A percentile compares a stretch with the other conserved stretches of the same genome.
These are phyloP conservation scores for Striga hermonthica DNA, from an alignment of 305 asterid species.

Conservation along the genomic window DNA sequence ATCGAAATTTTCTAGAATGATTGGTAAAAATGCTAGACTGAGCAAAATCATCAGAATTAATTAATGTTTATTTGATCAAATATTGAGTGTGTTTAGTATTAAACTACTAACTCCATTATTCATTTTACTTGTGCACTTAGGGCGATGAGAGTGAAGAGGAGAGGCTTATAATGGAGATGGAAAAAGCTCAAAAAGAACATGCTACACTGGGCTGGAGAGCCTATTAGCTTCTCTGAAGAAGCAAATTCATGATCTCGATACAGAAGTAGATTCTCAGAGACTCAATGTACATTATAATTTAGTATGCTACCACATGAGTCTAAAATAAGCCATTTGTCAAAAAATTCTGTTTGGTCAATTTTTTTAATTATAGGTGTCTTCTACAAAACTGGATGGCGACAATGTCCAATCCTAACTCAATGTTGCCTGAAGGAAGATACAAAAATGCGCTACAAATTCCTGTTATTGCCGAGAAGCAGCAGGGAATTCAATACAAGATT, in stretches of 20 bases:
- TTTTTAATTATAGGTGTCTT: constrained; percentile 53
- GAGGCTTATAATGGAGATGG: too few species aligned
- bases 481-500: constrained; percentile 61
- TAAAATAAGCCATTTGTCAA: constrained; percentile 18
- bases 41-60: too few species aligned
- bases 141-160: too few species aligned
- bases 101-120: too few species aligned
- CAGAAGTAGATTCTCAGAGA: constrained; percentile 59
- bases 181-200: too few species aligned
- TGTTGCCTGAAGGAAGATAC: constrained; percentile 67
- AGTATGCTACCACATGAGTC: constrained; percentile 20
- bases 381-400: constrained; percentile 44
- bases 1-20: constrained; percentile 21
- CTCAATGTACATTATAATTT: constrained; percentile 48
- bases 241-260: constrained; percentile 47
- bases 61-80: too few species aligned
- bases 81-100: too few species aligned
- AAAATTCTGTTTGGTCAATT: constrained; percentile 21
- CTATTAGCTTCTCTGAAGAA: not conserved
- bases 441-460: constrained; percentile 81
- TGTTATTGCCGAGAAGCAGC: constrained; percentile 74
- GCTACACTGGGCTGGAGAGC: too few species aligned
- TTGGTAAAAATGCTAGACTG: not conserved
- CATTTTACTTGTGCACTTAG: too few species aligned
- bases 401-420: constrained; percentile 71